Conservation (phyloP, 768 basidiomycete genomes). For the Tulasnella calospora region DNA sequence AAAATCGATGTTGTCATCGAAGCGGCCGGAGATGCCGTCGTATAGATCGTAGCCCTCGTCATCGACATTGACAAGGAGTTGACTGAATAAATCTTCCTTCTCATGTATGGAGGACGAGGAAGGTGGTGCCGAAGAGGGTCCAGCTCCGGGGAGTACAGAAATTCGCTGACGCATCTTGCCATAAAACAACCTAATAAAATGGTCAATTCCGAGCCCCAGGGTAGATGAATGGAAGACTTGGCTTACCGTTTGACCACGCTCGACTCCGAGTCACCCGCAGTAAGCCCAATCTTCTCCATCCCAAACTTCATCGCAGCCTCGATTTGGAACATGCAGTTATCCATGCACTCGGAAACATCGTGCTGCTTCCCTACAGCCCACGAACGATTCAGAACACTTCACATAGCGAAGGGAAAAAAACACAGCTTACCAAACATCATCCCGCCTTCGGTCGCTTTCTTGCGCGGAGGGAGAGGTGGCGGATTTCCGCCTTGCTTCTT, state of each 20-base stretch:
- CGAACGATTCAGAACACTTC: slow-evolving; percentile 9
- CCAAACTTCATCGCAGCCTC: slow-evolving; percentile 82
- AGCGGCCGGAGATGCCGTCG: slow-evolving; percentile 87
- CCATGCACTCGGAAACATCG: slow-evolving; percentile 98
- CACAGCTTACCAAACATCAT: slow-evolving; percentile 80
- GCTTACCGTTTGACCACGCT: slow-evolving; percentile 79
- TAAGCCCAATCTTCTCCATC: slow-evolving; percentile 33
- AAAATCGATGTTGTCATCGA: slow-evolving; percentile 82
- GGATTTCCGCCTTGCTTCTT: slow-evolving; percentile 32
- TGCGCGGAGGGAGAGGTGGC: slow-evolving; percentile 53
- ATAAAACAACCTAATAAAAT: slow-evolving; percentile 67
- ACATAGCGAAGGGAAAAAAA: not conserved
- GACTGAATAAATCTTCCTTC: slow-evolving; percentile 89
- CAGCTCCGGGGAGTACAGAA: slow-evolving; percentile 34
- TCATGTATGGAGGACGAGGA: slow-evolving; percentile 62
- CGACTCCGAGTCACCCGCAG: slow-evolving; percentile 46
- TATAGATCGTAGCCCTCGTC: slow-evolving; percentile 88
- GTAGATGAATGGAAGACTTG: not conserved
- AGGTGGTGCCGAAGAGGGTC: slow-evolving; percentile 26
- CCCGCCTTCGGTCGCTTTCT: slow-evolving; percentile 55
- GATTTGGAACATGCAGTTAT: slow-evolving; percentile 98
- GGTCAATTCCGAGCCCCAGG: not conserved
- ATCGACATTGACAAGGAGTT: slow-evolving; percentile 87
- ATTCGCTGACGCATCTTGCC: slow-evolving; percentile 73
- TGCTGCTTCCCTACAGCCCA: slow-evolving; percentile 77